These are phyloP conservation scores for Bolboschoenoplectus hybrid DNA, from an alignment of 202 grass and related monocot genomes.

Conservation along the genomic window DNA sequence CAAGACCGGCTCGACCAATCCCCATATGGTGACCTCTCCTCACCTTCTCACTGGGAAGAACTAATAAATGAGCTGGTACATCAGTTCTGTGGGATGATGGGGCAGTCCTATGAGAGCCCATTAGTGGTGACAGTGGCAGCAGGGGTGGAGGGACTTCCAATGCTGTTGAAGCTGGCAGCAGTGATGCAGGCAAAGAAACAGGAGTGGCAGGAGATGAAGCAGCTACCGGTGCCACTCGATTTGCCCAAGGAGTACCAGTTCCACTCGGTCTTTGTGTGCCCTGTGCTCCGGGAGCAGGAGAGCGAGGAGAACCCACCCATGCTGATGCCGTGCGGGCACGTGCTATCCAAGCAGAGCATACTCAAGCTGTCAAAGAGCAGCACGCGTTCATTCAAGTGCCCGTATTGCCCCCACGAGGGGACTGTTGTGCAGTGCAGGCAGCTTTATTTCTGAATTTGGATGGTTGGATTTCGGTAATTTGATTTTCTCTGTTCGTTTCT, in stretches of 20 bases:
- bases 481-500: not conserved
- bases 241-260: constrained; percentile 71
- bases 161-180: constrained; percentile 60
- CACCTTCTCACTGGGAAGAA: constrained; percentile 61
- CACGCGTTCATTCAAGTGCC: constrained; percentile 84
- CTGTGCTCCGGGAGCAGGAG: constrained; percentile 75
- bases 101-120: constrained; percentile 64
- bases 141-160: constrained; percentile 75
- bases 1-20: constrained; percentile 64
- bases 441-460: constrained; percentile 69
- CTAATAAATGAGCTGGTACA: constrained; percentile 59
- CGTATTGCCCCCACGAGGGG: constrained; percentile 77
- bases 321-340: constrained; percentile 89
- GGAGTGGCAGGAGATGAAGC: constrained; percentile 90
- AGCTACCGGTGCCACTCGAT: constrained; percentile 77
- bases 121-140: constrained; percentile 64
- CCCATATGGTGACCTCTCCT: constrained; percentile 74
- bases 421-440: constrained; percentile 67
- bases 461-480: not conserved
- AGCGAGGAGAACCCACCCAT: constrained; percentile 92
- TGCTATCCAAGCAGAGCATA: constrained; percentile 78
- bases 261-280: constrained; percentile 87
- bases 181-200: constrained; percentile 77
- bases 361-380: constrained; percentile 77
- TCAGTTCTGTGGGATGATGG: constrained; percentile 76